Evolutionary conservation across 2,329 filamentous ascomycete genomes (phyloP).

Genomic region (Lachnellula arida): DNA sequence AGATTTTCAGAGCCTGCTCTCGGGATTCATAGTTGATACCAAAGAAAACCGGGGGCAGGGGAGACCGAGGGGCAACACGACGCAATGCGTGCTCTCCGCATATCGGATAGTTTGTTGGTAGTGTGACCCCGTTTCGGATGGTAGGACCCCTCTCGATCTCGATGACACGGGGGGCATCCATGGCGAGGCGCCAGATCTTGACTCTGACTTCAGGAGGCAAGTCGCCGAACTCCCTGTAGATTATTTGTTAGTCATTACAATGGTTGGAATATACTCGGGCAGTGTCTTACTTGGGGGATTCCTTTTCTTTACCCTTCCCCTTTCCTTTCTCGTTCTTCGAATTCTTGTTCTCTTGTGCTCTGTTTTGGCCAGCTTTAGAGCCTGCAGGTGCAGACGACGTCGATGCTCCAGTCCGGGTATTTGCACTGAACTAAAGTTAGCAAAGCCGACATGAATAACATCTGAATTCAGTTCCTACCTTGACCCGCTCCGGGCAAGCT

Average conservation of each 20-base stretch:
- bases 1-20: background rate
- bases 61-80: background rate
- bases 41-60: background rate
- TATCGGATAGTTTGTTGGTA: background rate
- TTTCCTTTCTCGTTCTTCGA: too few relatives aligned
- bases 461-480: background rate
- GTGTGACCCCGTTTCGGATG: background rate
- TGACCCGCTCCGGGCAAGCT: background rate
- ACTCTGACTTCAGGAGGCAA: background rate
- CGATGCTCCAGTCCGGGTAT: too few relatives aligned
- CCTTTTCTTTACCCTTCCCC: background rate
- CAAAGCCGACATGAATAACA: background rate
- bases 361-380: too few relatives aligned
- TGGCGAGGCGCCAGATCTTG: background rate
- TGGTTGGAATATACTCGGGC: background rate
- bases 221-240: background rate
- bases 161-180: background rate
- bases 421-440: background rate
- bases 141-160: slow-evolving; percentile 1
- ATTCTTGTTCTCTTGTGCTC: too few relatives aligned
- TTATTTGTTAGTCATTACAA: background rate
- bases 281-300: background rate
- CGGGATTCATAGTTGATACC: background rate
- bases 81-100: background rate
- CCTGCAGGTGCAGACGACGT: too few relatives aligned